phyloP scores from a whole-genome alignment of 495 filamentous ascomycete genomes.

The Pseudomonodictys pantanalensis region DNA sequence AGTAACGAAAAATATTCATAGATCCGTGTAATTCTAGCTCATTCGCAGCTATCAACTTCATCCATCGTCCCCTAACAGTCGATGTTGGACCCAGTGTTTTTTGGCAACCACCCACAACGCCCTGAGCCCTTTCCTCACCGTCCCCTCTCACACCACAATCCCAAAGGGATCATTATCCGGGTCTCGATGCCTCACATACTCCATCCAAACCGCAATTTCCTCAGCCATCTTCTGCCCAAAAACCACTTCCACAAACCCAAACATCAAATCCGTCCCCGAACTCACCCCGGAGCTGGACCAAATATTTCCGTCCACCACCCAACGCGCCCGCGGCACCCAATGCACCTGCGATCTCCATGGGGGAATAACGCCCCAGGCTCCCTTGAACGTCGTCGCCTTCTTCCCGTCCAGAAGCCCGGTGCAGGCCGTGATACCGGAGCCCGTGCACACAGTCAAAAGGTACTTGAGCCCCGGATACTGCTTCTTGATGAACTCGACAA shows the following conservation, averaged over 20 bases:
- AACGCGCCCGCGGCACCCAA: slow-evolving; percentile 1
- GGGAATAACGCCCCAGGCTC: background rate
- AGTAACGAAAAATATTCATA: too few relatives aligned
- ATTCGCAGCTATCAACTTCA: too few relatives aligned
- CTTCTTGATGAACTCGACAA: background rate
- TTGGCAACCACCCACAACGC: too few relatives aligned
- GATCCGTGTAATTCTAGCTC: too few relatives aligned
- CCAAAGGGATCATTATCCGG: background rate
- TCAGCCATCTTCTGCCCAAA: background rate
- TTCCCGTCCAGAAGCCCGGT: background rate
- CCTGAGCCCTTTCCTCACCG: too few relatives aligned
- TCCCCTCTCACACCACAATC: background rate
- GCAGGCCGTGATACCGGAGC: background rate
- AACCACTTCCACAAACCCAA: background rate
- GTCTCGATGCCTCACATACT: background rate
- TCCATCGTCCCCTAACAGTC: too few relatives aligned
- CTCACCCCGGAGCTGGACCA: background rate
- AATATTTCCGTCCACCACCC: slow-evolving; percentile 11
- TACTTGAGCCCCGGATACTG: slow-evolving; percentile 1
- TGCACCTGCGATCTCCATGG: background rate
- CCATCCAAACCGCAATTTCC: background rate
- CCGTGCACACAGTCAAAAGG: slow-evolving; percentile 3
- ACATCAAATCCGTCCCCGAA: slow-evolving; percentile 4
- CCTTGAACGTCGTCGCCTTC: slow-evolving; percentile 4
- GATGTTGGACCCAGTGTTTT: too few relatives aligned